These are phyloP conservation scores for Yamadazyma membranifaciens DNA, from an alignment of 1,139 yeast genomes.

Conservation along the genomic window DNA sequence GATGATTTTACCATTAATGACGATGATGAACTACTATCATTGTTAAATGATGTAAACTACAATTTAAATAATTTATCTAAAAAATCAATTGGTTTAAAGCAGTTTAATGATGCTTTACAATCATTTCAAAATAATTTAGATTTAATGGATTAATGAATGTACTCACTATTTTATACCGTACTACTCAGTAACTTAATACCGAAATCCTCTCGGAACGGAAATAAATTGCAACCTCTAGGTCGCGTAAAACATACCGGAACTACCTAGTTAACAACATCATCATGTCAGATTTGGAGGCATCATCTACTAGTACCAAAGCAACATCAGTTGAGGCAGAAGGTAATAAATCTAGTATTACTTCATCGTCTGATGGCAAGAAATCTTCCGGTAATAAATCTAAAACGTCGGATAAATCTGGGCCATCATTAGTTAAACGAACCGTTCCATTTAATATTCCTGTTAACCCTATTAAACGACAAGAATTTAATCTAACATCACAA, in stretches of 20 bases:
- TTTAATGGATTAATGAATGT: background rate
- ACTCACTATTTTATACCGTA: too few relatives aligned
- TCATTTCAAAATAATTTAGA: conserved; percentile 19
- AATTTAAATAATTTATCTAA: conserved; percentile 20
- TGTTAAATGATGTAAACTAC: conserved; percentile 19
- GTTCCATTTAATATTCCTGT: conserved; percentile 43
- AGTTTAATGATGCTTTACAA: conserved; percentile 29
- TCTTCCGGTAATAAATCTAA: too few relatives aligned
- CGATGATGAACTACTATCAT: conserved; percentile 23
- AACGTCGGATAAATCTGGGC: background rate
- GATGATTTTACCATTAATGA: conserved; percentile 23
- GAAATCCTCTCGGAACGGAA: background rate
- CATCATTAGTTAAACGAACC: conserved; percentile 31
- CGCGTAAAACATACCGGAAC: conserved; percentile 3
- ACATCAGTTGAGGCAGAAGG: conserved; percentile 13
- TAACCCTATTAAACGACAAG: conserved; percentile 33
- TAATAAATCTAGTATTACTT: conserved; percentile 7
- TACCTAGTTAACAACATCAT: conserved; percentile 7
- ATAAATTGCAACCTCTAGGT: background rate
- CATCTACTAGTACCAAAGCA: conserved; percentile 11
- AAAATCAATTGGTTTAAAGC: conserved; percentile 19
- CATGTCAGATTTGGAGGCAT: conserved; percentile 6
- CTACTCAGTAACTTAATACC: too few relatives aligned
- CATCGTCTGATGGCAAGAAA: conserved; percentile 3
- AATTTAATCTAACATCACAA: conserved; percentile 25